Base-by-base conservation (phyloP, 257 asterid genomes). In the Ilex asprella region DNA sequence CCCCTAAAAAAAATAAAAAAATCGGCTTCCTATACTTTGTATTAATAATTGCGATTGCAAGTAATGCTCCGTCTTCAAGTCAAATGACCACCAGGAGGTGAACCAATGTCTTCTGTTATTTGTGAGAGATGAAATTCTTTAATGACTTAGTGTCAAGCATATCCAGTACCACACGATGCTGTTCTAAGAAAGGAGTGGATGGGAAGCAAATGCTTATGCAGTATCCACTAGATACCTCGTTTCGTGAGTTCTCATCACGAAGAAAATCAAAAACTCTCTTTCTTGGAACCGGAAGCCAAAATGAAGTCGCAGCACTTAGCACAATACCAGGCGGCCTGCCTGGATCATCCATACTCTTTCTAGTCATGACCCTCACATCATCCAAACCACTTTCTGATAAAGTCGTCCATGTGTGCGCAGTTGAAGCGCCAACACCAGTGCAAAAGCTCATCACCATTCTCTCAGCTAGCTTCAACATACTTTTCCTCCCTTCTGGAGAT, bases 291-390 rank as follows among this genome's bases (percentile, higher is more conserved):
- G 88, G 86, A 35, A 82, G 71, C 88, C 88, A 82, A 61, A 82
- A 82, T 2, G 88, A 82, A 43, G 88, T 82, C 3, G 88, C 86
- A 16, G 88, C 86, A 54, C 86, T 82, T 7, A 82, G 80, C 15
- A 82, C 83, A 49, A 79, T 79, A 27, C 88, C 88, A 12, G 83
- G 81, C 16, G 88, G 88, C 63, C 83, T 74, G 16, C 88, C 88
- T 11, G 85, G 88, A 65, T 79, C 88, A 59, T 82, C 85, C 53
- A 74, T 58, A 61, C 86, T 82, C 69, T 77, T 82, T 32, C 84
- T 27, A 12, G 86, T 82, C 88, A 82, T 82, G 10, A 82, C 83
- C 41, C 88, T 47, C 7, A 82, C 84, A 57, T 82, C 86, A 49
- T 82, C 86, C 8, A 72, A 76, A 1, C 83, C 88, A 53, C 78